These are phyloP conservation scores for Posidonia australis DNA, from an alignment of 106 monocot species.

Conservation along the genomic window DNA sequence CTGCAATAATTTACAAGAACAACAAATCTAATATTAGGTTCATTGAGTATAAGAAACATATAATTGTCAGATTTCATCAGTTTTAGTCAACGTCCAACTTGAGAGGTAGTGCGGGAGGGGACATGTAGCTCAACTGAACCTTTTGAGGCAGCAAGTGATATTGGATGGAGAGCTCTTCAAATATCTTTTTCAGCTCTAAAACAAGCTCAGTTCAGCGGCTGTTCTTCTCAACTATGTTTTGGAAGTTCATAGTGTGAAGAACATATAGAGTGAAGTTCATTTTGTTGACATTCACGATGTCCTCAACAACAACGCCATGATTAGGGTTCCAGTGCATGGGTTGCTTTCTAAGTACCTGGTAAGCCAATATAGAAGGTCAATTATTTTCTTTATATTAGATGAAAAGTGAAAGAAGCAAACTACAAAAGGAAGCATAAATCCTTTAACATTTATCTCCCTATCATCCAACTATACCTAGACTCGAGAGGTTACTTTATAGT, in stretches of 20 bases:
- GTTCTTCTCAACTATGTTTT: conserved; percentile 69
- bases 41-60: not conserved
- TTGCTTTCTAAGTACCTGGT: conserved; percentile 67
- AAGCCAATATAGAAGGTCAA: not conserved
- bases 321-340: conserved; percentile 58
- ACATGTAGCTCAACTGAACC: conserved; percentile 40
- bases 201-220: conserved; percentile 54
- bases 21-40: no score
- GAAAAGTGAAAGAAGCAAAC: not conserved
- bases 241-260: conserved; percentile 77
- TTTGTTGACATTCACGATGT: conserved; percentile 57
- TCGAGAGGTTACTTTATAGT: no score
- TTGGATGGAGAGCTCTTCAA: conserved; percentile 66
- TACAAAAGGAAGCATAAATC: no score
- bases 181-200: conserved; percentile 59
- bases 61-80: no score
- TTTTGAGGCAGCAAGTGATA: conserved; percentile 71
- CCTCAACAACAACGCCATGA: conserved; percentile 53
- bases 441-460: no score
- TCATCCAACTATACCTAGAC: no score
- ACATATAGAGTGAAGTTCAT: conserved; percentile 59
- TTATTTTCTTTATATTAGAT: not conserved
- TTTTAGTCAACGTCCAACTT: no score
- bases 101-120: not conserved
- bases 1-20: no score